Conservation (phyloP, 179 eudicot species). For the Actinidia polygama region DNA sequence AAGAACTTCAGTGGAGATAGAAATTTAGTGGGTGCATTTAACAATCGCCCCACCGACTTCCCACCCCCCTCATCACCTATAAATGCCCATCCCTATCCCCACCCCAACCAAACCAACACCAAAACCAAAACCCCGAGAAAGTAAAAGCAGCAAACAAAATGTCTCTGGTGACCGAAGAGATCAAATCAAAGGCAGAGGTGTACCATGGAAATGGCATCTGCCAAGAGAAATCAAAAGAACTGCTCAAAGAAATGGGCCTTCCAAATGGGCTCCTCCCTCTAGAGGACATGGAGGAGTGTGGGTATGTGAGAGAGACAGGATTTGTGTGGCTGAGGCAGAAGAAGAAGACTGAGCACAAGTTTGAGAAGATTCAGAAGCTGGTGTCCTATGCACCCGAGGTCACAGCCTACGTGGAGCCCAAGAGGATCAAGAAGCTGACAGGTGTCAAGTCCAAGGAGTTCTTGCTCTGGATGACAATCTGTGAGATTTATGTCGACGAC, state of each 20-base stretch:
- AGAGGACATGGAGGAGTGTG: slow-evolving; percentile 46
- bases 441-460: slow-evolving; percentile 53
- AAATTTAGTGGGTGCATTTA: too few relatives aligned
- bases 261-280: slow-evolving; percentile 70
- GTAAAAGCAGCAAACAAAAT: slow-evolving; percentile 14
- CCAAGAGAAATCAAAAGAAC: slow-evolving; percentile 45
- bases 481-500: slow-evolving; percentile 36
- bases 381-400: slow-evolving; percentile 44
- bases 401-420: slow-evolving; percentile 39
- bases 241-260: slow-evolving; percentile 51
- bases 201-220: slow-evolving; percentile 54
- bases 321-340: slow-evolving; percentile 54
- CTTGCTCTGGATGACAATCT: slow-evolving; percentile 35
- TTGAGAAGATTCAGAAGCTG: slow-evolving; percentile 38
- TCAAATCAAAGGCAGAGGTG: slow-evolving; percentile 54
- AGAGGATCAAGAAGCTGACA: slow-evolving; percentile 43
- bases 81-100: neutral
- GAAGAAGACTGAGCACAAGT: slow-evolving; percentile 40
- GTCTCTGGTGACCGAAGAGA: slow-evolving; percentile 65
- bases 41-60: too few relatives aligned
- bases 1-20: too few relatives aligned
- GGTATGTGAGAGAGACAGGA: slow-evolving; percentile 38
- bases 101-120: neutral
- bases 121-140: too few relatives aligned
- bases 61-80: too few relatives aligned